Percentiles rank a stretch among this genome's conserved stretches.
Conservation (phyloP, 1,284 basidiomycete species). For the Microbotryomycetes sp. region DNA sequence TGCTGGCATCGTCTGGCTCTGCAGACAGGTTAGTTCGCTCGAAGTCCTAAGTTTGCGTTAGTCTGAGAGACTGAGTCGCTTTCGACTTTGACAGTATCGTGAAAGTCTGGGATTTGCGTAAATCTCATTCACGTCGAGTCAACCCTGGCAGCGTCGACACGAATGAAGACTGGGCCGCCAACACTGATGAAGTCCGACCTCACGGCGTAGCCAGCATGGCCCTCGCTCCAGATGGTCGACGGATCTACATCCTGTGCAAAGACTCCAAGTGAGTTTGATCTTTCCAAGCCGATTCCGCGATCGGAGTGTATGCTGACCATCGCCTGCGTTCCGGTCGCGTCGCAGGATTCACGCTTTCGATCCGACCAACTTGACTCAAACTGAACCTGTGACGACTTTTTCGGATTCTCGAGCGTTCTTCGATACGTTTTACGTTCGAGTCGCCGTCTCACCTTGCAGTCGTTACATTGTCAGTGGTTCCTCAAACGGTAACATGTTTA, state of each 20-base stretch:
- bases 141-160: slow-evolving; percentile 33
- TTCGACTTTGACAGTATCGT: slow-evolving; percentile 16
- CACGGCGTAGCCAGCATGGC: slow-evolving; percentile 35
- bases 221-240: slow-evolving; percentile 34
- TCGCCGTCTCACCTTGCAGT: slow-evolving; percentile 33
- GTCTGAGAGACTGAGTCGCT: background rate
- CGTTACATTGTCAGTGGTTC: slow-evolving; percentile 34
- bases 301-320: background rate
- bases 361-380: slow-evolving; percentile 28
- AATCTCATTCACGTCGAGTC: slow-evolving; percentile 34
- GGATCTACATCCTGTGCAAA: slow-evolving; percentile 33
- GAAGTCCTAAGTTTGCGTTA: background rate
- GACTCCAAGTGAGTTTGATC: slow-evolving; percentile 25
- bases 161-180: slow-evolving; percentile 27
- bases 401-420: slow-evolving; percentile 6
- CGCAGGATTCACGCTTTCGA: slow-evolving; percentile 32
- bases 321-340: background rate
- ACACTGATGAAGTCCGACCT: slow-evolving; percentile 8
- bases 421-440: slow-evolving; percentile 34
- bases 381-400: slow-evolving; percentile 22
- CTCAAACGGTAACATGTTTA: slow-evolving; percentile 14
- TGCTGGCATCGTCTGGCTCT: slow-evolving; percentile 36
- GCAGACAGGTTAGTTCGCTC: slow-evolving; percentile 25
- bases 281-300: background rate
- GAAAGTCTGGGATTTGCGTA: slow-evolving; percentile 38